Conservation (phyloP, 2,329 filamentous ascomycete species). For the Curvularia hawaiiensis region DNA sequence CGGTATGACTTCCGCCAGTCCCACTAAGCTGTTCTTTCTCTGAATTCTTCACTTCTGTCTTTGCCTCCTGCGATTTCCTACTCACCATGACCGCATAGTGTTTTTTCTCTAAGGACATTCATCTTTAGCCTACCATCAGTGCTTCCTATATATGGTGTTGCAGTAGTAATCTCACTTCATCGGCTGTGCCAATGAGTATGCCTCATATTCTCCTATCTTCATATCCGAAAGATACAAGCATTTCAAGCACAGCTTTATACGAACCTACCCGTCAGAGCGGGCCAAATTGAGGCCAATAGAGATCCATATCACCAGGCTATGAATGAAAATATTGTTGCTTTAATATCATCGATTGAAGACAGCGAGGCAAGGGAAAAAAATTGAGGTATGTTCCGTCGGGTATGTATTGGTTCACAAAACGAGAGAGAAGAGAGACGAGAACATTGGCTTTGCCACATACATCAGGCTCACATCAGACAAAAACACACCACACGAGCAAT, state of each 20-base stretch:
- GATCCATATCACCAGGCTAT: neutral
- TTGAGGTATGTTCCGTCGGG: constrained; percentile 7
- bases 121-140: too few species aligned
- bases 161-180: neutral
- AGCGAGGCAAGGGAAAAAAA: neutral
- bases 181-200: neutral
- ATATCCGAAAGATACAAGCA: constrained; percentile 5
- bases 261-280: neutral
- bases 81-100: too few species aligned
- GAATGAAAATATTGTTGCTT: neutral
- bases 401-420: constrained; percentile 9
- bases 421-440: constrained; percentile 5
- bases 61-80: too few species aligned
- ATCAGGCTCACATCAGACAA: constrained; percentile 8
- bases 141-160: too few species aligned
- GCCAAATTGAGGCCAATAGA: neutral
- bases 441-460: neutral
- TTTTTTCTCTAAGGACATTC: too few species aligned
- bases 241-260: constrained; percentile 5
- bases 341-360: neutral
- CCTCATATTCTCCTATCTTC: constrained; percentile 3
- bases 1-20: too few species aligned
- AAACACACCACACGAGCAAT: constrained; percentile 4
- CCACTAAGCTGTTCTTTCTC: too few species aligned
- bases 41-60: too few species aligned